Percentiles rank a stretch among this genome's conserved stretches.
Conservation (phyloP, 495 filamentous ascomycete genomes). For the Lasiosphaeria ovina region DNA sequence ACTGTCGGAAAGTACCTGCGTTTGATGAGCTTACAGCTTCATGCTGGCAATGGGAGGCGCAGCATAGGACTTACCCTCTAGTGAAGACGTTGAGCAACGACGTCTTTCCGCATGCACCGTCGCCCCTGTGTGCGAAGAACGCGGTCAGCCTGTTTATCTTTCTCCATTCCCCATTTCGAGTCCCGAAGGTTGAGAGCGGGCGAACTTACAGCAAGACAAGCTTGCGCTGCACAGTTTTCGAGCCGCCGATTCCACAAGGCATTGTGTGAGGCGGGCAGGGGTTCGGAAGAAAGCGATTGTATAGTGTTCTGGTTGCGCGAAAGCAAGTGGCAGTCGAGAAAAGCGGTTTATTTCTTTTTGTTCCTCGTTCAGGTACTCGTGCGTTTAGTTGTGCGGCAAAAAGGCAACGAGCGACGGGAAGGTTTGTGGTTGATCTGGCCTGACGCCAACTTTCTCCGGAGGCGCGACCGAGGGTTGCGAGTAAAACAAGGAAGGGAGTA, state of each 20-base stretch:
- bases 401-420: constrained; percentile 3
- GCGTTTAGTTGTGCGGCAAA: constrained; percentile 1
- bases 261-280: constrained; percentile 37
- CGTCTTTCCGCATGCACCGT: constrained; percentile 97
- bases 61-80: constrained; percentile 66
- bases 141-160: constrained; percentile 27
- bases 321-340: not conserved
- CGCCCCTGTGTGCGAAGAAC: constrained; percentile 60
- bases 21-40: constrained; percentile 2
- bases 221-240: constrained; percentile 89
- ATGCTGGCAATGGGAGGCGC: not conserved
- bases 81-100: constrained; percentile 98
- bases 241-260: constrained; percentile 60
- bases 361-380: not conserved
- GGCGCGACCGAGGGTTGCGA: constrained; percentile 2
- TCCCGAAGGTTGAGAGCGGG: not conserved
- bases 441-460: constrained; percentile 1
- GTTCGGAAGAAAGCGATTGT: constrained; percentile 2
- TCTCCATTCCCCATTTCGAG: not conserved
- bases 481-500: constrained; percentile 1
- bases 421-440: constrained; percentile 2
- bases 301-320: not conserved
- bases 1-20: constrained; percentile 93
- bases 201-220: constrained; percentile 86
- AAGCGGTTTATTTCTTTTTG: not conserved